These are phyloP conservation scores for Ogataea parapolymorpha DNA, from an alignment of 805 yeast species.

Conservation along the genomic window DNA sequence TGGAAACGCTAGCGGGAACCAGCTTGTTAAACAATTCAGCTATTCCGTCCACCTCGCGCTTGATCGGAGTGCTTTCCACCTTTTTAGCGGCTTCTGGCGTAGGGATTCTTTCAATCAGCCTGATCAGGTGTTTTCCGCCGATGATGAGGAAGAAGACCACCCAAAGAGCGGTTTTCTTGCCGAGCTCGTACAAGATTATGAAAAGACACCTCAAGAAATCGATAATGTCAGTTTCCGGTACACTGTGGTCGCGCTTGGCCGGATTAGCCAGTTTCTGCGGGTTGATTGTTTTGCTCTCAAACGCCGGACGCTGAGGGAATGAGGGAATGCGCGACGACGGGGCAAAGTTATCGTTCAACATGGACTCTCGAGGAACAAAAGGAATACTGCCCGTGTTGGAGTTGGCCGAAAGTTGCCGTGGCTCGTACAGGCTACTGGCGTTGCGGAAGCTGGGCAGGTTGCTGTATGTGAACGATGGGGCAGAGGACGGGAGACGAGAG, in stretches of 20 bases:
- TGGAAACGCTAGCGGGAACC: constrained; percentile 23
- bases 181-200: constrained; percentile 18
- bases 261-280: neutral
- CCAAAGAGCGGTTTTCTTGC: constrained; percentile 26
- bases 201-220: constrained; percentile 23
- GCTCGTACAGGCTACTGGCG: constrained; percentile 8
- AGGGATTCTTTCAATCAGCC: constrained; percentile 24
- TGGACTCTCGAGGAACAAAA: constrained; percentile 18
- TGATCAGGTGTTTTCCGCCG: constrained; percentile 13
- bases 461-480: constrained; percentile 16
- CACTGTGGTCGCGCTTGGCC: neutral
- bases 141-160: constrained; percentile 19
- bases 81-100: constrained; percentile 19
- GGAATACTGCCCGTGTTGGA: constrained; percentile 14
- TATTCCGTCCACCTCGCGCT: constrained; percentile 11
- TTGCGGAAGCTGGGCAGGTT: constrained; percentile 19
- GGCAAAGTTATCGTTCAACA: constrained; percentile 10
- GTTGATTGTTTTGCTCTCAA: constrained; percentile 3
- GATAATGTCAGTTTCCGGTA: constrained; percentile 24
- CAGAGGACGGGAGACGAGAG: constrained; percentile 12
- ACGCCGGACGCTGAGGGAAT: neutral
- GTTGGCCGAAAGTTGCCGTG: constrained; percentile 11
- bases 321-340: constrained; percentile 15
- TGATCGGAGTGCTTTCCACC: constrained; percentile 13
- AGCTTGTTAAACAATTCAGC: constrained; percentile 17